phyloP scores from a whole-genome alignment of 1,139 yeast species.

The Candida glucosophila region DNA sequence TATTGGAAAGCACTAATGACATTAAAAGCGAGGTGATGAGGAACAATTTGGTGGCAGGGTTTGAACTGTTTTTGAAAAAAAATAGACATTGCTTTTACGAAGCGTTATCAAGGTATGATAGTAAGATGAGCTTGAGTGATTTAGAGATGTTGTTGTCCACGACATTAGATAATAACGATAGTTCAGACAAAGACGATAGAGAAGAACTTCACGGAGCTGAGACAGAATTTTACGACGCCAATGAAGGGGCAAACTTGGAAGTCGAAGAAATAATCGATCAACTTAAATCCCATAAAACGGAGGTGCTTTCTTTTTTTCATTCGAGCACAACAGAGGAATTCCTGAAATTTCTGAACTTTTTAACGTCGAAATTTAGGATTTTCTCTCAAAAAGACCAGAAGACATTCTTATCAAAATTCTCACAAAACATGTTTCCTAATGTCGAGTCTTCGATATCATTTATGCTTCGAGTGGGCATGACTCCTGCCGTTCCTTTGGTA shows the following conservation, averaged over 20 bases:
- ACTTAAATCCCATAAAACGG: background rate
- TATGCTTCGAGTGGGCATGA: slow-evolving; percentile 45
- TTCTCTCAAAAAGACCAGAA: slow-evolving; percentile 15
- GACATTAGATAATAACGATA: slow-evolving; percentile 28
- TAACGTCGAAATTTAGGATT: slow-evolving; percentile 20
- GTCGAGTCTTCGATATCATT: slow-evolving; percentile 43
- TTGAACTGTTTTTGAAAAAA: background rate
- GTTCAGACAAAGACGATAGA: background rate
- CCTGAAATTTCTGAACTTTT: slow-evolving; percentile 24
- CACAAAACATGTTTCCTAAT: slow-evolving; percentile 14
- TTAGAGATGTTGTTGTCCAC: slow-evolving; percentile 66
- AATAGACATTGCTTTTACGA: slow-evolving; percentile 28
- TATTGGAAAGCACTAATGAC: slow-evolving; percentile 13
- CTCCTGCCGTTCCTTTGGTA: slow-evolving; percentile 49
- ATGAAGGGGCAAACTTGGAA: slow-evolving; percentile 10
- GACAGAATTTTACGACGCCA: slow-evolving; percentile 9
- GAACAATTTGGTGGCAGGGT: background rate
- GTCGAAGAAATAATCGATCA: slow-evolving; percentile 6
- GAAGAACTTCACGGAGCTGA: slow-evolving; percentile 13
- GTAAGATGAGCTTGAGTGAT: slow-evolving; percentile 34
- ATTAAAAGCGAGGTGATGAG: too few species aligned
- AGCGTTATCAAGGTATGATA: slow-evolving; percentile 25
- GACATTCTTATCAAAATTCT: slow-evolving; percentile 12
- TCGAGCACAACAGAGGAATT: slow-evolving; percentile 27
- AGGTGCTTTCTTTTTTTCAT: slow-evolving; percentile 26